These are phyloP conservation scores for Xylaria multiplex DNA, from an alignment of 2,329 filamentous ascomycete species.

Conservation along the genomic window DNA sequence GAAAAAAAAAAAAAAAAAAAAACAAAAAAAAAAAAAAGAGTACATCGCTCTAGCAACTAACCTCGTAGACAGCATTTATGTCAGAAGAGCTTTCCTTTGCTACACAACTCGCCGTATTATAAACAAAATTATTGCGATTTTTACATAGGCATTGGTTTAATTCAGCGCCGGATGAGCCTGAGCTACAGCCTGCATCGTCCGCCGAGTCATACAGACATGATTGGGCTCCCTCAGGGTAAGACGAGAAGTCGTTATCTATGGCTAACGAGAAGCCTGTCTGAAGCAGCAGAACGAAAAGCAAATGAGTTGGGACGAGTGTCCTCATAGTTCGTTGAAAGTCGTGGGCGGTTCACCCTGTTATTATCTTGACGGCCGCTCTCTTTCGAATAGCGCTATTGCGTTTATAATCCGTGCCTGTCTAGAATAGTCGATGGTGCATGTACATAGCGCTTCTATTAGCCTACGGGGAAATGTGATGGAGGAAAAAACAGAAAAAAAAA, in stretches of 20 bases:
- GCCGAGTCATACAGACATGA: conserved; percentile 57
- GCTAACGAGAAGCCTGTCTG: conserved; percentile 41
- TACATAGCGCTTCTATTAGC: neutral
- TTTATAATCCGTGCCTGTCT: neutral
- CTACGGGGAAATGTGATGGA: conserved; percentile 3
- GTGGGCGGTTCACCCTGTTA: neutral
- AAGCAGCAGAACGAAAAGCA: conserved; percentile 47
- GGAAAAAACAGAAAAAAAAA: neutral
- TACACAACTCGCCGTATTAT: conserved; percentile 58
- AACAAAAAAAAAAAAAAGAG: too few species aligned
- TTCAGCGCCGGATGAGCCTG: conserved; percentile 50
- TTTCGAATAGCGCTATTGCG: neutral
- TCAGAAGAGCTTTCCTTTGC: conserved; percentile 52
- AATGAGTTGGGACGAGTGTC: conserved; percentile 37
- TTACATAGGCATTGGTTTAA: conserved; percentile 63
- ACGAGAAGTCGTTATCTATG: conserved; percentile 54
- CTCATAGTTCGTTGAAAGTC: conserved; percentile 35
- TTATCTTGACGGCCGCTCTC: neutral
- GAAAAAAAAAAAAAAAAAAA: too few species aligned
- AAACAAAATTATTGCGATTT: conserved; percentile 61
- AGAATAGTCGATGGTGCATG: neutral
- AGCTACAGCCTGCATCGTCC: conserved; percentile 52
- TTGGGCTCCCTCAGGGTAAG: conserved; percentile 56
- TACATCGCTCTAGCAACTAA: too few species aligned
- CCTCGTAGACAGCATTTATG: conserved; percentile 54